These are phyloP conservation scores for Eucommia ulmoides DNA, from an alignment of 257 asterid genomes.

Conservation along the genomic window DNA sequence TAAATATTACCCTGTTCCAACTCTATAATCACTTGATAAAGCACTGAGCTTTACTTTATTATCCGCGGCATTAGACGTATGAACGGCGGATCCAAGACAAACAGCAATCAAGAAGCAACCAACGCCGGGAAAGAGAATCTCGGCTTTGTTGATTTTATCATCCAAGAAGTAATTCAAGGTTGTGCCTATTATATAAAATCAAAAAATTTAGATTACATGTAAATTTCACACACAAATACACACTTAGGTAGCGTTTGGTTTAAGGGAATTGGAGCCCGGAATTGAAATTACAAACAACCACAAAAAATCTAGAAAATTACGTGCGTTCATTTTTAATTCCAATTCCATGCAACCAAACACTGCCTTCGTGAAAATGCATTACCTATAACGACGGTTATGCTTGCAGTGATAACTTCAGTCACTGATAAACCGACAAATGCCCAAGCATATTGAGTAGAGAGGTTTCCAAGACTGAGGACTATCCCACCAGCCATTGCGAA, in stretches of 20 bases:
- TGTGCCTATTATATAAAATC: constrained; percentile 39
- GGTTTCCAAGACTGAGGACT: constrained; percentile 78
- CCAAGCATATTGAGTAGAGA: constrained; percentile 93
- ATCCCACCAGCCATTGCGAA: constrained; percentile 92
- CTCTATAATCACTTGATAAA: constrained; percentile 21
- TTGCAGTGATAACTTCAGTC: constrained; percentile 67
- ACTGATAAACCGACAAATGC: constrained; percentile 89
- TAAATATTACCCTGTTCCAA: constrained; percentile 23
- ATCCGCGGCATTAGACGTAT: constrained; percentile 72
- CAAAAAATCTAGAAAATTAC: too few relatives aligned
- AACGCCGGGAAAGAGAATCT: constrained; percentile 88
- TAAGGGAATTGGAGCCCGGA: neutral
- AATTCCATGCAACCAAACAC: too few relatives aligned
- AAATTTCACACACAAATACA: too few relatives aligned
- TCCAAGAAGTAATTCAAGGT: constrained; percentile 83
- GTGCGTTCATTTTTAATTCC: too few relatives aligned
- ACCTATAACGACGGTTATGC: constrained; percentile 94
- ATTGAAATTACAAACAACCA: too few relatives aligned
- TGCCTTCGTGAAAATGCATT: constrained; percentile 3
- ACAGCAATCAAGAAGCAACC: constrained; percentile 90
- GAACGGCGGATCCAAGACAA: constrained; percentile 71
- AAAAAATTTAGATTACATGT: neutral
- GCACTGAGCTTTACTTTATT: constrained; percentile 50
- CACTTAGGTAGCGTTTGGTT: neutral
- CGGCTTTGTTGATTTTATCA: constrained; percentile 76